These are phyloP conservation scores for Lecanosticta acicola DNA, from an alignment of 2,329 filamentous ascomycete genomes.

Conservation along the genomic window DNA sequence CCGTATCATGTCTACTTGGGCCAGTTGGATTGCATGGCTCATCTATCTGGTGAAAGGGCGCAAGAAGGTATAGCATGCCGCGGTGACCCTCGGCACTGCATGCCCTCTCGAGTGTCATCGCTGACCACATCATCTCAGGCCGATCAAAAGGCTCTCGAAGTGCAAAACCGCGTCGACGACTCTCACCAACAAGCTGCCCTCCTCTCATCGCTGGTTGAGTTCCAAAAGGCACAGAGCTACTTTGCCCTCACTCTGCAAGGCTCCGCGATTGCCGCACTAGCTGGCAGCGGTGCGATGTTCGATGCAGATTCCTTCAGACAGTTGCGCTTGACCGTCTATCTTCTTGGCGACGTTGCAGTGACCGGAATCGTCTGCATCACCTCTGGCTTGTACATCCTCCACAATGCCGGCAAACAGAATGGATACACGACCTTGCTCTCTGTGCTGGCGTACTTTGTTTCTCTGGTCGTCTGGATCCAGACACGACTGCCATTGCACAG, in stretches of 20 bases:
- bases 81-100: not conserved
- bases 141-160: not conserved
- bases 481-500: constrained; percentile 6
- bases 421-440: constrained; percentile 10
- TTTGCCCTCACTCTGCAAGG: constrained; percentile 13
- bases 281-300: constrained; percentile 8
- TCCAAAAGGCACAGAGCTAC: constrained; percentile 13
- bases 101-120: not conserved
- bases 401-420: constrained; percentile 2
- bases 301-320: constrained; percentile 5
- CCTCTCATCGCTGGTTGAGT: constrained; percentile 10
- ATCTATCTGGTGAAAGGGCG: not conserved
- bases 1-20: constrained; percentile 8
- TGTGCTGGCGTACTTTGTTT: not conserved
- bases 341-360: constrained; percentile 11
- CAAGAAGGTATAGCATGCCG: constrained; percentile 1
- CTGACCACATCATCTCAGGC: not conserved
- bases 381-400: constrained; percentile 10
- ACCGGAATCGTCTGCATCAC: constrained; percentile 10
- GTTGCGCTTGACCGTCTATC: constrained; percentile 4
- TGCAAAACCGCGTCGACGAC: constrained; percentile 3
- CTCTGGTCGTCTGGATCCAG: constrained; percentile 2
- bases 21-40: constrained; percentile 1
- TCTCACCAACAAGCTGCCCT: constrained; percentile 11
- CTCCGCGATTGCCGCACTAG: constrained; percentile 9